Evolutionary conservation across 495 filamentous ascomycete genomes (phyloP).

Genomic region (Podospora tetraspora): DNA sequence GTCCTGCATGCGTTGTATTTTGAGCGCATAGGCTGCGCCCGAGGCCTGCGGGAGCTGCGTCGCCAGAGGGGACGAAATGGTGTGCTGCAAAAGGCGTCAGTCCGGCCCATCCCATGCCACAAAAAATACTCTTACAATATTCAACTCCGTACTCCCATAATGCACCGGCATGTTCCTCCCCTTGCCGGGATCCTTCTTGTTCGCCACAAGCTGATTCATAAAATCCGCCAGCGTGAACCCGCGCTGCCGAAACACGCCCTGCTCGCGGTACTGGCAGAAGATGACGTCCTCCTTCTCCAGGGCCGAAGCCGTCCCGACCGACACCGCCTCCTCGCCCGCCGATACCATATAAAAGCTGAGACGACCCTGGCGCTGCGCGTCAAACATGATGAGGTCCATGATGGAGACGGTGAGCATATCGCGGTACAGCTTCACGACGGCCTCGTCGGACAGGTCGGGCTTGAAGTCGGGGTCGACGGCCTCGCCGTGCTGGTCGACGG

Average conservation of each 20-base stretch:
- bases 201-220: conserved; percentile 94
- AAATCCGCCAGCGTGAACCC: conserved; percentile 84
- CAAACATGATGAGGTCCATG: conserved; percentile 93
- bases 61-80: conserved; percentile 87
- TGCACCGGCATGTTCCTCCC: conserved; percentile 98
- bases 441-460: conserved; percentile 62
- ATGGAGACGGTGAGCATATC: conserved; percentile 71
- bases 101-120: background rate
- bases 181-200: conserved; percentile 68
- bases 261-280: conserved; percentile 93
- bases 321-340: conserved; percentile 91
- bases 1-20: conserved; percentile 73
- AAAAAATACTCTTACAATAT: conserved; percentile 55
- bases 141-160: conserved; percentile 77
- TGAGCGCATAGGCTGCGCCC: conserved; percentile 90
- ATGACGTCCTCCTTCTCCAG: conserved; percentile 78
- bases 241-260: conserved; percentile 82
- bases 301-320: conserved; percentile 78
- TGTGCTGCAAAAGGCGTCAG: conserved; percentile 54
- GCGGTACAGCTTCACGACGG: conserved; percentile 58
- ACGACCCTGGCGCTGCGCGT: conserved; percentile 73
- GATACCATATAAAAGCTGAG: conserved; percentile 98
- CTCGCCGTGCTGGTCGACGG: conserved; percentile 75
- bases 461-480: conserved; percentile 64
- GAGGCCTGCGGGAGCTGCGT: conserved; percentile 95